Base-by-base conservation (phyloP, 2,329 filamentous ascomycete species). In the Bipolaris oryzae region DNA sequence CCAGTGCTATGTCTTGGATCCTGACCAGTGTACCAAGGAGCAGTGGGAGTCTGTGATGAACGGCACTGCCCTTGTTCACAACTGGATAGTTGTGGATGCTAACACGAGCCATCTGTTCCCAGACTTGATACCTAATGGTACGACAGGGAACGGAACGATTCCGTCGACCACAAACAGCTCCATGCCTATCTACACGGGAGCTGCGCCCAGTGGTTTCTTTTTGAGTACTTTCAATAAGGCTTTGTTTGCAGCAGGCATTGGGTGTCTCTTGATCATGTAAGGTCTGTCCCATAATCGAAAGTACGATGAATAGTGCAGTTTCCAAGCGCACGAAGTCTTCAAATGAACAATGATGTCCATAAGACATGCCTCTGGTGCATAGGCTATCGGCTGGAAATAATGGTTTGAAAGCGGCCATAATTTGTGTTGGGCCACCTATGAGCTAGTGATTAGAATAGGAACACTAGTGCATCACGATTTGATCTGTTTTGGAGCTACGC, bases 1-100 rank as follows among this genome's bases (percentile, higher is more conserved):
- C 15, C 67, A 72, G 46, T 75, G 73, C 39, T 75, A 75, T 47
- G 66, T 74, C 4, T 56, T 74, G 3, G 70, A 73, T 33, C 53
- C 53, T 1, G 70, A 62, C 0, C 64, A 71, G 39, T 74, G 73
- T 23, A 74, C 70, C 1, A 51, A 57, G 6, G 70, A 71, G 20
- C 73, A 75, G 50, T 73, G 68, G 67, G 58, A 69, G 51, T 67
- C 50, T 1, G 71, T 74, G 5, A 72, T 75, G 42, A 67, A 72
- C 35, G 71, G 71, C 3, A 66, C 61, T 7, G 72, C 72, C 15
- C 34, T 72, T 47, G 64, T 75, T 11, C 68, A 61, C 38, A 69
- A 75, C 34, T 75, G 72, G 70, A 74, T 74, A 33, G 66, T 75
- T 7, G 65, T 74, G 2, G 72, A 75, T 61, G 65, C 60, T 13